Evolutionary conservation across 2,329 filamentous ascomycete genomes (phyloP), one percentile per base, ranked within the genome.

Genomic region (Aspergillus fructus): DNA sequence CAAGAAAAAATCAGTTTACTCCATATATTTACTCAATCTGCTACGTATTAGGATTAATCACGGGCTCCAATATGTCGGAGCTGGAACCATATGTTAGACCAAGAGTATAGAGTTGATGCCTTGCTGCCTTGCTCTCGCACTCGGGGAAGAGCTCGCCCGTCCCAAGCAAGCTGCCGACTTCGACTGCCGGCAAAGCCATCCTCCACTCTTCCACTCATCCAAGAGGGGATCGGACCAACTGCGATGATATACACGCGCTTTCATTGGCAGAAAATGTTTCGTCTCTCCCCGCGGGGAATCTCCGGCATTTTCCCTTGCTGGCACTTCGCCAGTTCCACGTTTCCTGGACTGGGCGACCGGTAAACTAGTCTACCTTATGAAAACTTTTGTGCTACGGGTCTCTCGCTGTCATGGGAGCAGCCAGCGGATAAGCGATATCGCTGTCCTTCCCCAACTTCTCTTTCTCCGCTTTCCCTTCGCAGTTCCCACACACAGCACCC

Each of bases 401-500:
- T 3, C 23, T 46, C 17, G n/a, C 27, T 48, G 27, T 33, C 45
- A 48, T 19, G 45, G 23, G 27, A 30, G 27, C 27, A 40, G 17
- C 15, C 55, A 50, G 30, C 54, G 62, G 62, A 53, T 64, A 64
- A 63, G 58, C 58, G 53, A 58, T 60, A 45, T 34, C 53, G 30
- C 49, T 49, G 56, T n/a, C 41, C 49, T 55, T 60, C 61, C 61
- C 61, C 55, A 59, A 47, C 58, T 48, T 61, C 60, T 61, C 42
- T 58, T 64, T 63, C 62, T 64, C 60, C 61, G 62, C 60, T 56
- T 60, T 62, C 27, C 41, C 42, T 34, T 59, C 49, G 47, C 42
- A 30, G 34, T 37, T 30, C 52, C 52, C 43, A 21, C 42, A 27
- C 30, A 53, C 49, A 49, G 46, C 49, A 40, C 37, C 49, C 45